Base-by-base conservation (phyloP, 2,329 filamentous ascomycete genomes). In the Alternaria panax region DNA sequence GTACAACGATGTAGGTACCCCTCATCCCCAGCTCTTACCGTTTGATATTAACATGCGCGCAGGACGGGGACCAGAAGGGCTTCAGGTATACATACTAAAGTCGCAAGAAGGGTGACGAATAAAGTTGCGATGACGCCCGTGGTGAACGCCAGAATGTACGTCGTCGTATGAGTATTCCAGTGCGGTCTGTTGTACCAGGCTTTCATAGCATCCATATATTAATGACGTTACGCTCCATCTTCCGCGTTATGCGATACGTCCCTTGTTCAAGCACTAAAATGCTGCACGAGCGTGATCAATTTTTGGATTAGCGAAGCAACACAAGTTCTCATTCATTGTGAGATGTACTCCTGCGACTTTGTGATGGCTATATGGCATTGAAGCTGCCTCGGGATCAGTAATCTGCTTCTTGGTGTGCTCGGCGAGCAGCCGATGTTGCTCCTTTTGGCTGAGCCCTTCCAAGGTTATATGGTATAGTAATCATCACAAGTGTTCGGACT, bases 51-150 rank as follows among this genome's bases (percentile, higher is more conserved):
- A 73, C 60, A 28, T 22, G 3, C 51, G 9, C 42, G 30, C 57
- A 72, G 70, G 70, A 75, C 46, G 63, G 67, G 22, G 67, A 73
- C 53, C 73, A 77, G 66, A 73, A 68, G 55, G 73, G 74, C 7
- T 77, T 77, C 66, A 69, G 74, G 48, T 77, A 77, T 52, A 77
- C 74, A 12, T 63, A 70, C 52, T 74, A 60, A 54, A 38, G 11
- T 22, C 22, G 20, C 20, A 48, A 2, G 14, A n/a, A 36, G 30
- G 5, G 14, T 24, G 34, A 28, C 24, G 5, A 18, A 27, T 32
- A 25, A 34, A 18, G 14, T 11, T 24, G 16, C 20, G 27, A 34
- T 16, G 45, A 24, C 42, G 9, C 14, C 42, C 20, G 20, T n/a
- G 51, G 11, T 18, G 9, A 25, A 43, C 7, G 27, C 18, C 16